These are phyloP conservation scores for Acorus calamus DNA, from an alignment of 106 monocot species.

Conservation along the genomic window DNA sequence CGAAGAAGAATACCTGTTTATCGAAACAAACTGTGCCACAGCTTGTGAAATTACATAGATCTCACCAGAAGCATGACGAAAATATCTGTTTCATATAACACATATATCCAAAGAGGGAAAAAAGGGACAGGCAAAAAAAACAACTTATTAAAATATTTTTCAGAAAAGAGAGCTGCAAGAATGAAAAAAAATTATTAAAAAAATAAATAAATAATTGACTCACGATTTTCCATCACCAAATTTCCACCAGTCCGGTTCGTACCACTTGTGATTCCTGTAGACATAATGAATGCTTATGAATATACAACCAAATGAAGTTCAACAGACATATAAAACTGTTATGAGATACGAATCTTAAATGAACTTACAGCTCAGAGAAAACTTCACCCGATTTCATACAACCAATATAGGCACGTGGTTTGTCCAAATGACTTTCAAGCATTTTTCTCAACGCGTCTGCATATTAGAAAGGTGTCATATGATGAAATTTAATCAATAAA, in stretches of 20 bases:
- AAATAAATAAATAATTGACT: constrained; percentile 26
- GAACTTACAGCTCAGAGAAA: constrained; percentile 83
- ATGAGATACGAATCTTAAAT: not conserved
- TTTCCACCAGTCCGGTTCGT: constrained; percentile 96
- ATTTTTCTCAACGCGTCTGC: constrained; percentile 66
- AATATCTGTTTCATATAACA: constrained; percentile 39
- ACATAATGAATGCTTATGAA: no score
- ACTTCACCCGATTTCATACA: constrained; percentile 99
- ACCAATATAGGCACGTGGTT: constrained; percentile 88
- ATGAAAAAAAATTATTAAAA: not conserved
- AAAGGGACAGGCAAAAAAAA: not conserved
- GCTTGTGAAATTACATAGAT: constrained; percentile 65
- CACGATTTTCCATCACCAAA: constrained; percentile 88
- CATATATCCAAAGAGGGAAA: not conserved
- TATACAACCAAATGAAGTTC: no score
- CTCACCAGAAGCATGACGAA: constrained; percentile 92
- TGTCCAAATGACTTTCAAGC: constrained; percentile 68
- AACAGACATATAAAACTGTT: no score
- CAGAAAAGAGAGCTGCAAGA: not conserved
- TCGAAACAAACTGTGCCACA: constrained; percentile 75
- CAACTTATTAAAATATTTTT: no score
- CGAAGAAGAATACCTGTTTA: constrained; percentile 46
- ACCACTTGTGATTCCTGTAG: constrained; percentile 76
- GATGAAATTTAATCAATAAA: not conserved
- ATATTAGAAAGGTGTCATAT: not conserved